Base-by-base conservation (phyloP, 176 grass and related monocot genomes). In the Paspalum notatum region DNA sequence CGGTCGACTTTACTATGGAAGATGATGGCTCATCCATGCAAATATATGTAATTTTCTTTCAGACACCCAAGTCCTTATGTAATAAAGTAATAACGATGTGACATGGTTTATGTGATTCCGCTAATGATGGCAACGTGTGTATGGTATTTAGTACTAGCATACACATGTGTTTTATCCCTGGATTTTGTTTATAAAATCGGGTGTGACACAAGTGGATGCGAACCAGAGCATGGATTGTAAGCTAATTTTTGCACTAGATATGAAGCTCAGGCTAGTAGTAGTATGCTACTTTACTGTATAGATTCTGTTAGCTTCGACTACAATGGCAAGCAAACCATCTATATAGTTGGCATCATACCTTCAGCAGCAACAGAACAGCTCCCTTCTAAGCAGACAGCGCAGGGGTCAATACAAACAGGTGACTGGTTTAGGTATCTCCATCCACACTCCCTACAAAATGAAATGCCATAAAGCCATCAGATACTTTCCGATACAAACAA, bases 331-430 rank as follows among this genome's bases (percentile, higher is more conserved):
- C 52, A 75, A 67, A 69, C 1, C 61, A 75, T 62, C 75, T 43
- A 42, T 12, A 72, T 65, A 65, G 57, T 75, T 60, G 21, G 37
- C 51, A 45, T 12, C 40, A 53, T 89, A 89, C 95, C 93, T 99
- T 95, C 78, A 68, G 96, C 92, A 39, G 89, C 79, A 72, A 99
- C 90, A 22, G 88, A 91, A 76, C 96, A 99, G 79, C 82, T 88
- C 72, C 87, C 88, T 77, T 93, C 93, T 72, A 99, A 91, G 84
- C 96, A 99, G 58, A 99, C 96, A 63, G 86, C 87, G 61, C 96
- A 99, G 70, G 96, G 90, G 71, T 98, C 96, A 74, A 91, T 81
- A 43, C 92, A 98, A 56, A 75, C 86, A 85, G 92, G 64, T 46
- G 87, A 80, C 38, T 86, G 71, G 50, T 85, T 87, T 77, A 91